These are phyloP conservation scores for Vachellia collinsii DNA, from an alignment of 306 rosid genomes.

Conservation along the genomic window DNA sequence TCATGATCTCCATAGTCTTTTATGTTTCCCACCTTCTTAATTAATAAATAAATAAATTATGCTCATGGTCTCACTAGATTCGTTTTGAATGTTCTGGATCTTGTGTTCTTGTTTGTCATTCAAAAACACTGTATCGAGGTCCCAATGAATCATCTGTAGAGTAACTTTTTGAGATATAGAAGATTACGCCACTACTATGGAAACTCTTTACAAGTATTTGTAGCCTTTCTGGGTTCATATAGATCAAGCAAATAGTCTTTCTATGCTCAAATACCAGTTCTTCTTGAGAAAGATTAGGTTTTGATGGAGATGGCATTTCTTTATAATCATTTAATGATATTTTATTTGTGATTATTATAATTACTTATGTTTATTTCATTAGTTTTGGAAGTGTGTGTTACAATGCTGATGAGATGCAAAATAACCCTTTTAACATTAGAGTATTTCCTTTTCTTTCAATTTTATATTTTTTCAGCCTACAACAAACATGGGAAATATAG, in stretches of 20 bases:
- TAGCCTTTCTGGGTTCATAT: constrained; percentile 7
- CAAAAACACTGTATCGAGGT: not conserved
- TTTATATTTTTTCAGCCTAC: not conserved
- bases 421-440: not conserved
- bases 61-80: not conserved
- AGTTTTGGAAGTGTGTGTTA: not conserved
- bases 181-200: not conserved
- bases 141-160: not conserved
- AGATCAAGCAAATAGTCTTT: constrained; percentile 2
- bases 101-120: constrained; percentile 25
- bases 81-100: constrained; percentile 38
- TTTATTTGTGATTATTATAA: not conserved
- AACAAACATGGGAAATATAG: not conserved
- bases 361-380: not conserved
- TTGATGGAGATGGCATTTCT: constrained; percentile 2
- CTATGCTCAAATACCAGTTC: not conserved
- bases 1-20: not conserved
- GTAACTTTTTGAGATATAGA: not conserved
- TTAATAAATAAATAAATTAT: not conserved
- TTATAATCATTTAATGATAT: not conserved
- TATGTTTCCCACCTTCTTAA: not conserved
- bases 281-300: not conserved
- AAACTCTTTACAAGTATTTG: not conserved
- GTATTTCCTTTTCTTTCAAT: too few species aligned
- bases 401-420: not conserved